Conservation (phyloP, 768 basidiomycete species). For the Leccinum boreale region DNA sequence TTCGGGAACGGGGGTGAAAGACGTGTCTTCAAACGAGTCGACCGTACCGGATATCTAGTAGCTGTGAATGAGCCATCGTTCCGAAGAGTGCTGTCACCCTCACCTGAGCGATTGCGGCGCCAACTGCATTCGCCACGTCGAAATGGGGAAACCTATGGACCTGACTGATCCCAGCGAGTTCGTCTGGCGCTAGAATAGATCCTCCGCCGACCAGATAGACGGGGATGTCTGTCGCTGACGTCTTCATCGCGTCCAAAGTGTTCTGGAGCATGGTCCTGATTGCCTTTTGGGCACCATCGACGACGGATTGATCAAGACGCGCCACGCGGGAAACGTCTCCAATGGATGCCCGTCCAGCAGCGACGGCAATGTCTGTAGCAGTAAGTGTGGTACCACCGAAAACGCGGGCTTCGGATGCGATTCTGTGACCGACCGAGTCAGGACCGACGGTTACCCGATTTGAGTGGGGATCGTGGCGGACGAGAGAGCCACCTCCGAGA, state of each 20-base stretch:
- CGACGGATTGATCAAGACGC: conserved; percentile 20
- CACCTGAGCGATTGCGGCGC: conserved; percentile 46
- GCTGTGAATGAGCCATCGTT: conserved; percentile 8
- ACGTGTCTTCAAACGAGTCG: conserved; percentile 43
- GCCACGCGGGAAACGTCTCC: conserved; percentile 26
- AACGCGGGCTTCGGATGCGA: conserved; percentile 45
- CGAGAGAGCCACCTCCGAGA: conserved; percentile 60
- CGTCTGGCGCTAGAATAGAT: conserved; percentile 52
- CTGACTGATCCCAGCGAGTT: conserved; percentile 48
- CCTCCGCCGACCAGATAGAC: conserved; percentile 67
- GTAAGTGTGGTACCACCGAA: conserved; percentile 59
- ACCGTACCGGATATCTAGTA: conserved; percentile 43
- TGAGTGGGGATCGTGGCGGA: conserved; percentile 33
- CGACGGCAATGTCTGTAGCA: conserved; percentile 58
- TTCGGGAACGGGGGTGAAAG: conserved; percentile 32
- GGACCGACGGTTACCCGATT: conserved; percentile 54
- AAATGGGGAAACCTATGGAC: conserved; percentile 49
- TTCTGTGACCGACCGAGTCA: conserved; percentile 59
- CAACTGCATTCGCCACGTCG: conserved; percentile 62
- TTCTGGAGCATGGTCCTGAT: conserved; percentile 45
- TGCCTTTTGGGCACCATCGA: conserved; percentile 36
- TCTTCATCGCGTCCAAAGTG: conserved; percentile 63
- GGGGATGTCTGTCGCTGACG: conserved; percentile 51
- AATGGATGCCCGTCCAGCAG: conserved; percentile 32
- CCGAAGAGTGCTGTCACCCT: not conserved